phyloP scores from a whole-genome alignment of 345 rosid species.

The Lepidium didymum region DNA sequence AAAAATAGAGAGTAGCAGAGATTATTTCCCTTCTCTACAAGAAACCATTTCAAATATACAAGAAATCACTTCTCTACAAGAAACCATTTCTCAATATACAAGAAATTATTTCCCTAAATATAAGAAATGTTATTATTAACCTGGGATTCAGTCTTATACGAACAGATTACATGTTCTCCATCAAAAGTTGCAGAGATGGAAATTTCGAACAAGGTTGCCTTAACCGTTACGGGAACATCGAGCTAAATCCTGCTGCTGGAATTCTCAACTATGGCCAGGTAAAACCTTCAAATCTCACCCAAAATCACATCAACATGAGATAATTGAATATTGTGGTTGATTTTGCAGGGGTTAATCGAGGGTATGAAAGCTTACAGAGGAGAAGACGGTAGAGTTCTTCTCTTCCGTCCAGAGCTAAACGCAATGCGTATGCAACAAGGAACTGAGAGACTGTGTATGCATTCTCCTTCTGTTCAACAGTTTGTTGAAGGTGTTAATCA shows the following conservation, averaged over 20 bases:
- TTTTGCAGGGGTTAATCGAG: conserved; percentile 65
- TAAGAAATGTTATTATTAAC: background rate
- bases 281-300: conserved; percentile 17
- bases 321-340: background rate
- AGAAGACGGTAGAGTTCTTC: conserved; percentile 52
- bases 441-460: conserved; percentile 87
- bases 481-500: conserved; percentile 67
- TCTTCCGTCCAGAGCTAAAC: conserved; percentile 74
- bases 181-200: conserved; percentile 40
- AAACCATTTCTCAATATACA: no score
- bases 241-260: conserved; percentile 73
- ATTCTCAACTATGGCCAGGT: conserved; percentile 93
- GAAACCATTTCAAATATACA: no score
- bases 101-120: no score
- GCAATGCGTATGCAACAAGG: conserved; percentile 66
- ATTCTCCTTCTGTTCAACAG: conserved; percentile 63
- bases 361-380: conserved; percentile 77
- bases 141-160: conserved; percentile 60
- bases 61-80: no score
- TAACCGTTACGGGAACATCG: conserved; percentile 46
- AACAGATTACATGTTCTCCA: conserved; percentile 63
- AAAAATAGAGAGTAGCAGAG: no score
- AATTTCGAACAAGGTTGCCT: conserved; percentile 46
- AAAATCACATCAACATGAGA: background rate
- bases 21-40: no score